Base-by-base conservation (phyloP, 2,329 filamentous ascomycete genomes). In the Colletotrichum spaethianum region DNA sequence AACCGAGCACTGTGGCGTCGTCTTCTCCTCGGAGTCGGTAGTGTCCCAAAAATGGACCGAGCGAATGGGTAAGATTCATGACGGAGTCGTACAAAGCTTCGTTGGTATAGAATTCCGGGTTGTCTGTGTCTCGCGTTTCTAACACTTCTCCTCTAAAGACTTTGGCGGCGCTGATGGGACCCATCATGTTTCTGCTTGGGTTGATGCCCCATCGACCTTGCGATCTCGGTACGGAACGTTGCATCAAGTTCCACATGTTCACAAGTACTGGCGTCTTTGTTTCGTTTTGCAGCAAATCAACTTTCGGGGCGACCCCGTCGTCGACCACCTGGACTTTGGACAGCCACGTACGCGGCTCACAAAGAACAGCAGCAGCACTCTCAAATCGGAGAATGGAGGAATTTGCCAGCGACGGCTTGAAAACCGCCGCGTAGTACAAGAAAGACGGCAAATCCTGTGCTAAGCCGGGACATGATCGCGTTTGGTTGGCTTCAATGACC, bases 321-420 rank as follows among this genome's bases (percentile, higher is more conserved):
- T 70, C 63, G 4, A 44, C 26, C 26, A 67, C 67, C 16, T 28
- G 33, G 2, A 70, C 63, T 46, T 70, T 70, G 2, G 67, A 62
- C 16, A 70, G 4, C 67, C 67, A 67, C 1, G 63, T 38, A 8
- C 38, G 57, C 16, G 67, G 48, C 18, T 63, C 40, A 48, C 67
- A 70, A 20, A 70, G 48, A 1, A 70, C 67, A 1, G 55, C 67
- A 6, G 33, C 67, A 14, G 53, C 63, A 14, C 52, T 23, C 2
- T 28, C 31, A 18, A 67, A 57, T 23, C 52, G 48, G 40, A 60
- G 14, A 11, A 26, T 11, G 18, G 63, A 48, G 12, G 63, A 53
- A 40, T 61, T 67, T 6, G n/a, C 31, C 4, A 46, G n/a, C 16
- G 12, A 38, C 12, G 26, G 55, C 9, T 38, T n/a, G 18, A 61